A percentile compares a stretch with the other conserved stretches of the same genome.
phyloP scores from a whole-genome alignment of 1,284 basidiomycete genomes.

The Mycosarcoma maydis region DNA sequence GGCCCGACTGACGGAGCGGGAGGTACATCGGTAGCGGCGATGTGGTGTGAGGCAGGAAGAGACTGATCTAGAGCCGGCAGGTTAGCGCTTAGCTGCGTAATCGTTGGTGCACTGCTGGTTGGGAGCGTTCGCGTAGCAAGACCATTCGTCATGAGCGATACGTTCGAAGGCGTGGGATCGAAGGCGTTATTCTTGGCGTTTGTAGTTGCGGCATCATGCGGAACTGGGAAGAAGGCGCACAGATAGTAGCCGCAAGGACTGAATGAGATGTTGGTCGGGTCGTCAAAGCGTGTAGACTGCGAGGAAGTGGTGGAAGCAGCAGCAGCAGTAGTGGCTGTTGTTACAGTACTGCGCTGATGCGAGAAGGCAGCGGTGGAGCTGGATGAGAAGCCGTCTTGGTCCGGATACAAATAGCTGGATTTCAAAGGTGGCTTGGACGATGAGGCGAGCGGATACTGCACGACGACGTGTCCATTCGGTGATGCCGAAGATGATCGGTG shows the following conservation, averaged over 20 bases:
- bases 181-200: too few species aligned
- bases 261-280: constrained; percentile 38
- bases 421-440: constrained; percentile 3
- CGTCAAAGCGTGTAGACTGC: constrained; percentile 10
- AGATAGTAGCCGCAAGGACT: constrained; percentile 48
- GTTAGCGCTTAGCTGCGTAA: constrained; percentile 4
- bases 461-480: constrained; percentile 16
- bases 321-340: too few species aligned
- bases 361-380: constrained; percentile 7
- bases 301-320: too few species aligned
- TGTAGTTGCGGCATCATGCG: too few species aligned
- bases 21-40: background rate
- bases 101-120: background rate
- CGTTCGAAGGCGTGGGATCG: too few species aligned
- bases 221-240: constrained; percentile 26
- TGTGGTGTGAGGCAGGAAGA: too few species aligned
- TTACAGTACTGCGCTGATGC: background rate
- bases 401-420: constrained; percentile 25
- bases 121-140: background rate
- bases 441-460: constrained; percentile 21
- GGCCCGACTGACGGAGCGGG: background rate
- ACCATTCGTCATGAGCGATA: background rate
- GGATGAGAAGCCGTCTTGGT: constrained; percentile 3
- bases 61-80: background rate
- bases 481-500: constrained; percentile 11